These are phyloP conservation scores for Yamadazyma conglobata DNA, from an alignment of 1,139 yeast genomes.

Conservation along the genomic window DNA sequence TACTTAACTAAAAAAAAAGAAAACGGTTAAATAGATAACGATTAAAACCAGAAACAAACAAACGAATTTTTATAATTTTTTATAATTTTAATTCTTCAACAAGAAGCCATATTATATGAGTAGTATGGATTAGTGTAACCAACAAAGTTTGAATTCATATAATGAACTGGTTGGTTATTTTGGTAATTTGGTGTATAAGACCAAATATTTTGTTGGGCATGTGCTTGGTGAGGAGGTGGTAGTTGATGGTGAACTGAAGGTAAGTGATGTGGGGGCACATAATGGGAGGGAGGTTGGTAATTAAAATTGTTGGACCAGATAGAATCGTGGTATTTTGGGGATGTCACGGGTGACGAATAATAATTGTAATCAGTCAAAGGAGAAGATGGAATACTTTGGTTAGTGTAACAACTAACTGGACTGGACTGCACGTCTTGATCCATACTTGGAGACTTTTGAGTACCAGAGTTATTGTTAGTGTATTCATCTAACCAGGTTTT, in stretches of 20 bases:
- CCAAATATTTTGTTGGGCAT: constrained; percentile 15
- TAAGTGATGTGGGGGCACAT: constrained; percentile 1
- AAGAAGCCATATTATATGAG: constrained; percentile 32
- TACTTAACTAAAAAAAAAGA: constrained; percentile 11
- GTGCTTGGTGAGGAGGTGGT: constrained; percentile 4
- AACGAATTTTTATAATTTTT: too few species aligned
- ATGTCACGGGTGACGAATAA: constrained; percentile 20
- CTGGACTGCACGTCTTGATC: constrained; percentile 3
- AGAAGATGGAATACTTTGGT: constrained; percentile 22
- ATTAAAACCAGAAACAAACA: too few species aligned
- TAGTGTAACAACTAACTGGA: constrained; percentile 8
- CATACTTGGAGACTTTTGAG: constrained; percentile 8
- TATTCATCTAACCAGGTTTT: constrained; percentile 43
- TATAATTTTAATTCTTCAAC: too few species aligned
- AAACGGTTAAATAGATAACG: constrained; percentile 3
- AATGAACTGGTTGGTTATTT: constrained; percentile 16
- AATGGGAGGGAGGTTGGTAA: constrained; percentile 1
- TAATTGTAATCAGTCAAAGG: constrained; percentile 14
- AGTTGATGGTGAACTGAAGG: constrained; percentile 6
- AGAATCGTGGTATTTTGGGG: constrained; percentile 20
- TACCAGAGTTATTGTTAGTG: constrained; percentile 10
- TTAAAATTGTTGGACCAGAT: constrained; percentile 20
- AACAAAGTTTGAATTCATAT: constrained; percentile 22
- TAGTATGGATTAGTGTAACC: constrained; percentile 43
- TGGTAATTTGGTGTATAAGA: constrained; percentile 24